Evolutionary conservation across 192 early-diverging fungal genomes (phyloP).

Genomic region (Gaertneriomyces sp.): DNA sequence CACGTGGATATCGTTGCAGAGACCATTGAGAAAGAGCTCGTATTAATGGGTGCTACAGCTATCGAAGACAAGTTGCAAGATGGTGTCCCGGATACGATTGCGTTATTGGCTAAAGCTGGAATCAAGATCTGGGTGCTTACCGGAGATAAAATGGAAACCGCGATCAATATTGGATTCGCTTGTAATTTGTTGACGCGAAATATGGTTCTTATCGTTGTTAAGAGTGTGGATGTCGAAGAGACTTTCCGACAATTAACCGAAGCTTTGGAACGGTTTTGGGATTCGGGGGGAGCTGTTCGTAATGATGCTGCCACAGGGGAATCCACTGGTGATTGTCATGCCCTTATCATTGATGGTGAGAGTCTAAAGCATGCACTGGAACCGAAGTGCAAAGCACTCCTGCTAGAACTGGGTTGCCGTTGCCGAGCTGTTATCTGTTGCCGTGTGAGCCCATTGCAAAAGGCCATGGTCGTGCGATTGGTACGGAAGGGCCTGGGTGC

Average conservation of each 20-base stretch:
- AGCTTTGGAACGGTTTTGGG: slow-evolving; percentile 54
- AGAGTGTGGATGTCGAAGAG: slow-evolving; percentile 39
- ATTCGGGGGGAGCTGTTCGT: slow-evolving; percentile 32
- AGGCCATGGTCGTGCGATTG: slow-evolving; percentile 89
- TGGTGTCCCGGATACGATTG: slow-evolving; percentile 89
- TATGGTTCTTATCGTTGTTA: slow-evolving; percentile 56
- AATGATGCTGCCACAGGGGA: not conserved
- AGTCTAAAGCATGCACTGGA: slow-evolving; percentile 64
- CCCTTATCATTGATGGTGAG: slow-evolving; percentile 56
- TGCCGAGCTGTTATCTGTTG: slow-evolving; percentile 85
- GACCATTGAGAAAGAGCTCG: slow-evolving; percentile 76
- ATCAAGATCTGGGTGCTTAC: slow-evolving; percentile 98
- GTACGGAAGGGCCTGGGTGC: slow-evolving; percentile 76
- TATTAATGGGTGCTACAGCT: slow-evolving; percentile 86
- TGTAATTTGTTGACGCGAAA: slow-evolving; percentile 47
- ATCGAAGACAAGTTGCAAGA: slow-evolving; percentile 98
- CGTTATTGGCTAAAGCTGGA: slow-evolving; percentile 72
- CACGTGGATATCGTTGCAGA: slow-evolving; percentile 69
- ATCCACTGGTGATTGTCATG: slow-evolving; percentile 12
- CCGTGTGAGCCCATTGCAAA: slow-evolving; percentile 89
- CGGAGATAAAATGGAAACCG: slow-evolving; percentile 97
- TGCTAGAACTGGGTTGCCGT: slow-evolving; percentile 55
- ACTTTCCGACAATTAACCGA: slow-evolving; percentile 58
- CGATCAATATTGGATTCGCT: slow-evolving; percentile 97
- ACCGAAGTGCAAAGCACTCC: slow-evolving; percentile 52